Percentiles rank a stretch among this genome's conserved stretches.
These are phyloP conservation scores for Scutellaria baicalensis DNA, from an alignment of 257 asterid genomes.

Conservation along the genomic window DNA sequence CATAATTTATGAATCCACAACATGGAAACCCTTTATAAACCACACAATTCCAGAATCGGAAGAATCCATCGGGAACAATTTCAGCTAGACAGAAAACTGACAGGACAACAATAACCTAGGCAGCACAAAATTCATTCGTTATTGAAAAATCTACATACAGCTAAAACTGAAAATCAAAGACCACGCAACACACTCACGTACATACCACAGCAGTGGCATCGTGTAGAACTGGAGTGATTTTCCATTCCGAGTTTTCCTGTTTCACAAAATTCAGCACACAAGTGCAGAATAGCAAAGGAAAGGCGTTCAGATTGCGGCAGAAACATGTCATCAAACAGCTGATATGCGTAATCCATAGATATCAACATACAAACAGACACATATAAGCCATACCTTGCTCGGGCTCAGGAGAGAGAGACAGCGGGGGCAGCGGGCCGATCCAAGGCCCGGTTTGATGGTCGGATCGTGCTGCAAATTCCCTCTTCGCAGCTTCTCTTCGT, in stretches of 20 bases:
- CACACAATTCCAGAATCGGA: neutral
- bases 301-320: neutral
- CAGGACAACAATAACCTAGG: neutral
- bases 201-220: constrained; percentile 71
- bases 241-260: constrained; percentile 58
- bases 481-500: constrained; percentile 59
- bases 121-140: neutral
- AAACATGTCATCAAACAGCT: constrained; percentile 14
- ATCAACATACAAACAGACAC: neutral
- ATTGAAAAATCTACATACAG: neutral
- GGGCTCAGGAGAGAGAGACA: constrained; percentile 56
- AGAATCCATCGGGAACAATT: neutral
- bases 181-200: neutral
- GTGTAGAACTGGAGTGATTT: constrained; percentile 53
- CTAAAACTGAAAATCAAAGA: neutral
- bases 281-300: neutral
- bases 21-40: neutral
- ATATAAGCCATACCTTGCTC: constrained; percentile 15
- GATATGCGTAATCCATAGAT: neutral
- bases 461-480: constrained; percentile 63
- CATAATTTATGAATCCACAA: neutral
- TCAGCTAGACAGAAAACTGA: neutral
- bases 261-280: neutral
- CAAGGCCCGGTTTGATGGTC: constrained; percentile 71
- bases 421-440: constrained; percentile 74